Base-by-base conservation (phyloP, 129 eudicot genomes). In the Lactuca saligna region DNA sequence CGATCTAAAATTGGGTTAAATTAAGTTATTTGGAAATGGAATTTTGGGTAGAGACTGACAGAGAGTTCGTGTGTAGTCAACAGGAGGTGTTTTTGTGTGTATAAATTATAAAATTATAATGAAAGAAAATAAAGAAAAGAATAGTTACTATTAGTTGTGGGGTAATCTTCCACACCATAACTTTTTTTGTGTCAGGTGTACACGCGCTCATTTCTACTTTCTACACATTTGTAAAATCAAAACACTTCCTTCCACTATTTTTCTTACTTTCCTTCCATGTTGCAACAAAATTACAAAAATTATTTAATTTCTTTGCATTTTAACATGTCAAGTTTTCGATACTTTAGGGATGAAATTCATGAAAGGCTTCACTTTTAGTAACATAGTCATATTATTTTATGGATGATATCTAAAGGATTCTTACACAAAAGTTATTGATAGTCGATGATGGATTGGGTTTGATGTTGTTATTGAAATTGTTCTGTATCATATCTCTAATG, bases 21-120 rank as follows among this genome's bases (percentile, higher is more conserved):
- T 7, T 17, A 53, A 49, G 75, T 42, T 32, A 53, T 35, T 15
- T 75, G 78, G 78, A 66, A 75, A 61, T 42, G 68, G 74, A 54
- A 70, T 55, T 41, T 44, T 35, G 72, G 78, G 66, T 17, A 50
- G 68, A 72, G 69, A 72, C 62, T 17, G 69, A 61, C 39, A 61
- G 76, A 61, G 76, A 37, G 69, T 50, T 61, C 51, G 68, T 61
- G 69, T 62, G 77, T 60, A 64, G 69, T 64, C 77, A 72, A 70
- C 75, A 70, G 75, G 75, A 33, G 75, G 58, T 60, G 68, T 51
- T 72, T 53, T 61, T 72, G 62, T 61, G 76, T 61, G 69, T 72
- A 61, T 61, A 49, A 25, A 25, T 25, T 25, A 25, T 25, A 25
- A 25, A 25, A 25, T 25, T 25, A 25, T 25, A 25, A 25, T 25